Percentiles rank a stretch among this genome's conserved stretches.
phyloP scores from a whole-genome alignment of 139 green algal species.

The Asterochloris erici region DNA sequence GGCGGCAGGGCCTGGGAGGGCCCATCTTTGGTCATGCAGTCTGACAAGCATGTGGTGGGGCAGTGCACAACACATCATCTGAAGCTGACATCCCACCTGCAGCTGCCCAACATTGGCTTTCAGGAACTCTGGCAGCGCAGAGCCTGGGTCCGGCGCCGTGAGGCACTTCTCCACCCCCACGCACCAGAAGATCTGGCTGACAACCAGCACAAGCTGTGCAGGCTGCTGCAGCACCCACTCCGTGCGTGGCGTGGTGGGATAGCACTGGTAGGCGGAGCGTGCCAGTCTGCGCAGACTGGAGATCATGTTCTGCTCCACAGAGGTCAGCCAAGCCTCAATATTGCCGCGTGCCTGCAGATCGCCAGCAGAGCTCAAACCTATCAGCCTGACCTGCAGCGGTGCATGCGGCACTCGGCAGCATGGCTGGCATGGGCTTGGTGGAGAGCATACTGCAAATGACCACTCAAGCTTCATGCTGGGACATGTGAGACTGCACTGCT shows the following conservation, averaged over 20 bases:
- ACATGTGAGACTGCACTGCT: too few relatives aligned
- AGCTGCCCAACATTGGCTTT: conserved; percentile 19
- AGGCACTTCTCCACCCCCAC: conserved; percentile 57
- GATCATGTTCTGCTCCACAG: conserved; percentile 73
- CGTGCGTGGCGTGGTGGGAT: conserved; percentile 49
- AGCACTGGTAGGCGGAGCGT: conserved; percentile 52
- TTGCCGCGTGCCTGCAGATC: conserved; percentile 72
- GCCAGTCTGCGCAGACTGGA: conserved; percentile 51
- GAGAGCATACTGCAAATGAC: too few relatives aligned
- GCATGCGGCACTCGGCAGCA: too few relatives aligned
- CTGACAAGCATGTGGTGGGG: too few relatives aligned
- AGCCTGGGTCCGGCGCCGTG: conserved; percentile 8
- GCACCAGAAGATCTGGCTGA: conserved; percentile 77
- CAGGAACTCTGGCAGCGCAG: conserved; percentile 40
- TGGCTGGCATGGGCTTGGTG: too few relatives aligned
- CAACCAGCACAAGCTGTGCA: conserved; percentile 78
- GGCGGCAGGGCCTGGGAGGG: too few relatives aligned
- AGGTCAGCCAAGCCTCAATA: conserved; percentile 80
- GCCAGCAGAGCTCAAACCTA: too few relatives aligned
- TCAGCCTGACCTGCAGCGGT: too few relatives aligned
- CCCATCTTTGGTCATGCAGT: too few relatives aligned
- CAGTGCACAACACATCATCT: too few relatives aligned
- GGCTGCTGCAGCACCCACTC: conserved; percentile 80
- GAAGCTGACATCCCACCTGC: background rate
- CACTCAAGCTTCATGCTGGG: too few relatives aligned